Evolutionary conservation across 768 basidiomycete genomes (phyloP), one percentile per base, ranked within the genome.

Genomic region (Lactarius akahatsu): DNA sequence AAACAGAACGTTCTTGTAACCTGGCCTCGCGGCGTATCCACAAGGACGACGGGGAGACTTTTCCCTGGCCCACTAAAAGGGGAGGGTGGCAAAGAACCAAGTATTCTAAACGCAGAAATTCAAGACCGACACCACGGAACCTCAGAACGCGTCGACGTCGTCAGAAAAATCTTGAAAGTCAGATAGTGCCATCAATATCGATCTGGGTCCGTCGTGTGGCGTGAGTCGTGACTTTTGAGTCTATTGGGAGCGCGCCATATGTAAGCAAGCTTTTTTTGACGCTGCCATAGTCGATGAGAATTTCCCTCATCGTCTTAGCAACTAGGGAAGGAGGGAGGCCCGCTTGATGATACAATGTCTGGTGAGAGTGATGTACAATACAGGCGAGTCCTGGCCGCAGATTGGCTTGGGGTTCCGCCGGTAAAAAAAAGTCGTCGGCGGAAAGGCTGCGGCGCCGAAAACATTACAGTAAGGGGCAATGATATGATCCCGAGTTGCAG

Each of bases 291-390:
- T 65, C 23, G n/a, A 2, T 23, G 34, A 16, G 34, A 10, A 32
- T 6, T 34, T 36, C 10, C 15, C 16, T 13, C 10, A 62, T 66
- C 61, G 45, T 50, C 65, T 50, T 66, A 57, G 57, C 65, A 61
- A 66, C 65, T 57, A 62, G 23, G n/a, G 23, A 9, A 18, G 30
- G 26, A 26, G 18, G 41, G 34, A 54, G 28, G 13, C 9, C 36
- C 26, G 41, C 36, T 52, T 45, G 52, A 64, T 45, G 50, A 16
- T 23, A 11, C 7, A 5, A 15, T 52, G 6, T 41, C 41, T 41
- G 15, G 26, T 26, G 50, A 26, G 6, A 50, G 11, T 23, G 47
- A 52, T 20, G 11, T 16, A 40, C 38, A 38, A 11, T 2, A 18
- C 15, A 30, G 41, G 23, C 26, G n/a, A 18, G 11, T 18, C 4